A percentile compares a stretch with the other conserved stretches of the same genome.
Conservation (phyloP, 225 moss, liverwort and hornwort species). For the Marchantia paleacea region DNA sequence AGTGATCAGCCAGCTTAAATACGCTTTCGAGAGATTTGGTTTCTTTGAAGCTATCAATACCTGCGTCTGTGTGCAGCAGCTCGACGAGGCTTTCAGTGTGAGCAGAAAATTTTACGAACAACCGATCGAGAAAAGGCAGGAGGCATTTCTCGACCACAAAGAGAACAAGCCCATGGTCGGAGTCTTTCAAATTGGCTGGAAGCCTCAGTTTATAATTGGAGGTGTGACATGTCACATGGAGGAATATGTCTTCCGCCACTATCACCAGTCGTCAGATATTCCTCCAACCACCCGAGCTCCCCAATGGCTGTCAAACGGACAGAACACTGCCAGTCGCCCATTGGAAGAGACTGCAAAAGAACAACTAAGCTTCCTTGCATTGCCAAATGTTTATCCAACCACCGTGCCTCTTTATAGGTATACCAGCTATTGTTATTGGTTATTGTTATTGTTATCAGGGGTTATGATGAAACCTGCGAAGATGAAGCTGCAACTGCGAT, state of each 20-base stretch:
- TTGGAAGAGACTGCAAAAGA: background rate
- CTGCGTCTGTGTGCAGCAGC: conserved; percentile 2
- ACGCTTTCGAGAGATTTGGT: conserved; percentile 24
- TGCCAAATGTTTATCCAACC: background rate
- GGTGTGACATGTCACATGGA: conserved; percentile 26
- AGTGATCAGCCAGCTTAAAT: conserved; percentile 6
- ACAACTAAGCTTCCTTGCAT: background rate
- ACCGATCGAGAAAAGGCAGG: conserved; percentile 31
- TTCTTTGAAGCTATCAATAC: conserved; percentile 23
- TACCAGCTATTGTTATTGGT: no score
- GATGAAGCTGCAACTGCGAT: no score
- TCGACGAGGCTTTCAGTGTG: conserved; percentile 19
- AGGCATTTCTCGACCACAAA: background rate
- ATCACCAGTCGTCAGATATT: conserved; percentile 27
- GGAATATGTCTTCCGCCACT: conserved; percentile 19
- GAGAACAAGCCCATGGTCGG: conserved; percentile 20
- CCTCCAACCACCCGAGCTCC: background rate
- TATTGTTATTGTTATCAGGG: no score
- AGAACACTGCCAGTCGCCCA: no score
- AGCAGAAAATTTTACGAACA: conserved; percentile 18
- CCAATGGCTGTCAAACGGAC: no score
- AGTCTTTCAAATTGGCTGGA: conserved; percentile 27
- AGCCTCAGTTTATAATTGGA: background rate
- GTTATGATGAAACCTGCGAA: no score
- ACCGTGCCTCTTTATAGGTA: background rate